phyloP scores from a whole-genome alignment of 192 early-diverging fungal species.

The Coemansia sp. region DNA sequence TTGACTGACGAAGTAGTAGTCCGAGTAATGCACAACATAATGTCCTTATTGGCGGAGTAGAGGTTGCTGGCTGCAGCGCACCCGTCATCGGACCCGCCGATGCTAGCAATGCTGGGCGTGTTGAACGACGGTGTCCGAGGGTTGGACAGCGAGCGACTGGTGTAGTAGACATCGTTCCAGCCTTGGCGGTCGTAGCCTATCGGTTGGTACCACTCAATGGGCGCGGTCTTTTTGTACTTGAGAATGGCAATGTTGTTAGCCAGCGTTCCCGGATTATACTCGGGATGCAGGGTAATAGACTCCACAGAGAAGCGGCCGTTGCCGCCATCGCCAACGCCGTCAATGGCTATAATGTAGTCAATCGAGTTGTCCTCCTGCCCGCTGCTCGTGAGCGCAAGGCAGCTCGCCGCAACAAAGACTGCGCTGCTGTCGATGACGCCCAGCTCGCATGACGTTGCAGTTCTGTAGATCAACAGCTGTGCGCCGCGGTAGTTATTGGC shows the following conservation, averaged over 20 bases:
- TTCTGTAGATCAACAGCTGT: conserved; percentile 21
- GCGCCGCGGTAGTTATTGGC: conserved; percentile 23
- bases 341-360: conserved; percentile 29
- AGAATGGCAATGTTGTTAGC: conserved; percentile 49
- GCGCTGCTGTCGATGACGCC: conserved; percentile 29
- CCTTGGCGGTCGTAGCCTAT: conserved; percentile 17
- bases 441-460: conserved; percentile 47
- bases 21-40: conserved; percentile 26
- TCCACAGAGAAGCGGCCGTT: conserved; percentile 15
- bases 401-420: conserved; percentile 38
- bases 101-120: conserved; percentile 6
- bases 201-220: conserved; percentile 13
- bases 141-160: conserved; percentile 25
- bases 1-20: conserved; percentile 29
- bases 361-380: conserved; percentile 25
- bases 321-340: background rate
- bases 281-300: conserved; percentile 33
- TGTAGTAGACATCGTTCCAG: conserved; percentile 33
- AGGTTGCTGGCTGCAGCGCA: conserved; percentile 34
- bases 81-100: conserved; percentile 8
- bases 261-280: conserved; percentile 29
- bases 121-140: conserved; percentile 16
- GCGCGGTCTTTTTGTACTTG: conserved; percentile 15
- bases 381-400: conserved; percentile 24
- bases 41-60: conserved; percentile 33